Evolutionary conservation across 495 filamentous ascomycete genomes (phyloP).

Genomic region (Penicillium pulvis): DNA sequence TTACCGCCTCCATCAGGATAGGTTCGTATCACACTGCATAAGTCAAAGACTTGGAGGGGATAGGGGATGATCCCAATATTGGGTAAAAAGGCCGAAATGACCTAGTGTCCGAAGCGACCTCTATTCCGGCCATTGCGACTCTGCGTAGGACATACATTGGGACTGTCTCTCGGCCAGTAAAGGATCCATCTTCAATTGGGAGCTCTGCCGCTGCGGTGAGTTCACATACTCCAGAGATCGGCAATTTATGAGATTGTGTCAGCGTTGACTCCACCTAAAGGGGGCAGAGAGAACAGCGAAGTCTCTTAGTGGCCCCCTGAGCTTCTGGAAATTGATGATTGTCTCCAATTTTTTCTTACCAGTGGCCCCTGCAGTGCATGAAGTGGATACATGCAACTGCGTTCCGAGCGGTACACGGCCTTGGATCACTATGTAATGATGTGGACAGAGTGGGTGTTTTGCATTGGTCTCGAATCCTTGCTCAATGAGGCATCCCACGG

Average conservation of each 20-base stretch:
- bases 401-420: slow-evolving; percentile 20
- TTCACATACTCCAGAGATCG: slow-evolving; percentile 29
- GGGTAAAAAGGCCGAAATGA: not conserved
- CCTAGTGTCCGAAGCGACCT: not conserved
- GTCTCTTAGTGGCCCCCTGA: slow-evolving; percentile 11
- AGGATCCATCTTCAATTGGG: slow-evolving; percentile 3
- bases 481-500: slow-evolving; percentile 1
- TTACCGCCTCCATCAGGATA: not conserved
- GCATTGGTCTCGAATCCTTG: slow-evolving; percentile 19
- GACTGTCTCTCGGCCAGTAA: slow-evolving; percentile 1
- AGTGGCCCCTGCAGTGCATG: slow-evolving; percentile 28
- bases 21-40: slow-evolving; percentile 9
- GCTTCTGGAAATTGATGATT: slow-evolving; percentile 29
- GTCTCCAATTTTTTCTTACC: slow-evolving; percentile 16
- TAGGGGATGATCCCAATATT: not conserved
- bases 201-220: slow-evolving; percentile 18
- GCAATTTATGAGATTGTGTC: slow-evolving; percentile 25
- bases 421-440: slow-evolving; percentile 21
- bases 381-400: slow-evolving; percentile 29
- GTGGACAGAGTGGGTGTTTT: slow-evolving; percentile 15
- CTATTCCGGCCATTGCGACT: not conserved
- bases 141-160: not conserved
- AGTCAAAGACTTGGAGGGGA: not conserved
- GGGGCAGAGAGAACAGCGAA: not conserved
- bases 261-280: slow-evolving; percentile 19